Base-by-base conservation (phyloP, 495 filamentous ascomycete species). In the Parmelia sp. region DNA sequence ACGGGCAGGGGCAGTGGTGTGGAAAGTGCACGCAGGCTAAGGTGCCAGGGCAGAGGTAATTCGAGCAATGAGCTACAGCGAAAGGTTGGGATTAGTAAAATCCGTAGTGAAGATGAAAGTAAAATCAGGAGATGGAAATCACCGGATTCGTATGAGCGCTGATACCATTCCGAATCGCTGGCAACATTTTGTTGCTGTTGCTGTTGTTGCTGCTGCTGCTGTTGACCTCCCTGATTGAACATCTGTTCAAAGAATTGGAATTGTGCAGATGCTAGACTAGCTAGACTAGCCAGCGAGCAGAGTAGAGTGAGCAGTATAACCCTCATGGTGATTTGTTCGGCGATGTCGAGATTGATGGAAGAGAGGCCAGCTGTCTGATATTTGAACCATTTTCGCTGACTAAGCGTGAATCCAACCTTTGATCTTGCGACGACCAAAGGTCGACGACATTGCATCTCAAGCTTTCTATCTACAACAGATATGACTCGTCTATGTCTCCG, bases 201-300 rank as follows among this genome's bases (percentile, higher is more conserved):
- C 29, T 85, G 86, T 53, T 86, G 83, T 58, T 86, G 82, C 56
- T 83, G 82, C 53, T 84, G 78, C 3, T 72, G 75, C 53, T 79
- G 78, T 58, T 75, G 71, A 72, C 81, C 80, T 65, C 83, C 81
- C 71, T 80, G 81, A 64, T 80, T 77, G 72, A 90, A 90, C 86
- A 90, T 89, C 66, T 96, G 89, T 69, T 96, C 91, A 78, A 92
- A 92, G 82, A 92, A 90, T 72, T 86, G 83, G 78, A 96, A 96
- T 76, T 96, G 92, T 19, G 86, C 88, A 65, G 76, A 71, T 15
- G 79, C 79, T 23, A 79, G 64, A 37, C 80, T 69, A 17, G 77
- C 72, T 45, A 79, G 64, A 37, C 80, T 69, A 17, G 77, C 72
- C 42, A 85, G 70, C 64, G 84, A 71, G 45, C 85, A 68, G n/a